Base-by-base conservation (phyloP, 2,329 filamentous ascomycete genomes). In the Trichoderma breve region DNA sequence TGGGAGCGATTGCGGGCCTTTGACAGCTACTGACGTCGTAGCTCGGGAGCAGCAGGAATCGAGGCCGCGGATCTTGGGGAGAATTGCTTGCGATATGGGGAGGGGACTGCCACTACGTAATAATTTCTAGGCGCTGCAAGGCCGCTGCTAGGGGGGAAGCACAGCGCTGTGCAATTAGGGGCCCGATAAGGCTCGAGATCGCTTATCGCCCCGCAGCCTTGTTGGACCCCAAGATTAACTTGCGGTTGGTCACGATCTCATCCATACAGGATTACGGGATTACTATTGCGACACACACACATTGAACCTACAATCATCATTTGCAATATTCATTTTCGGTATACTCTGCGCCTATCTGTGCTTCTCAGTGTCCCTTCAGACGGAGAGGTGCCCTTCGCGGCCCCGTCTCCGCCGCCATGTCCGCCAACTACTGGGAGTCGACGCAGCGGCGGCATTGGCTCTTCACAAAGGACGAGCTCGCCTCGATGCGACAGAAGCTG, bases 401-500 rank as follows among this genome's bases (percentile, higher is more conserved):
- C 71, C n/a, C 69, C 55, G 34, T 71, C 70, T 70, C 65, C 73
- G 63, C 73, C 66, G 77, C 72, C 68, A 98, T 98, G 95, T 93
- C 95, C 39, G 93, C 95, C 79, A 98, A 95, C 83, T 99, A 95
- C 84, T 99, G 95, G 95, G 92, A 94, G 75, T 98, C 96, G 70
- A 96, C 94, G 30, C 96, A 99, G 83, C 89, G 92, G 76, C 92
- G 90, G 76, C 89, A 93, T 84, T 99, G 96, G 96, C 92, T 93
- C 71, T 97, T 97, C 82, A 91, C 93, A 61, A 92, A 93, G 78
- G 90, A 94, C 74, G 90, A 95, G 80, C 87, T 99, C 68, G 88
- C 89, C 15, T 87, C 91, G 67, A 89, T 93, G 80, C 91, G 95
- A 71, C 89, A 91, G 79, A 89, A 90, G 77, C 89, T 97, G 58